Evolutionary conservation across 2,329 filamentous ascomycete species (phyloP).

Genomic region (Monosporascus sp.): DNA sequence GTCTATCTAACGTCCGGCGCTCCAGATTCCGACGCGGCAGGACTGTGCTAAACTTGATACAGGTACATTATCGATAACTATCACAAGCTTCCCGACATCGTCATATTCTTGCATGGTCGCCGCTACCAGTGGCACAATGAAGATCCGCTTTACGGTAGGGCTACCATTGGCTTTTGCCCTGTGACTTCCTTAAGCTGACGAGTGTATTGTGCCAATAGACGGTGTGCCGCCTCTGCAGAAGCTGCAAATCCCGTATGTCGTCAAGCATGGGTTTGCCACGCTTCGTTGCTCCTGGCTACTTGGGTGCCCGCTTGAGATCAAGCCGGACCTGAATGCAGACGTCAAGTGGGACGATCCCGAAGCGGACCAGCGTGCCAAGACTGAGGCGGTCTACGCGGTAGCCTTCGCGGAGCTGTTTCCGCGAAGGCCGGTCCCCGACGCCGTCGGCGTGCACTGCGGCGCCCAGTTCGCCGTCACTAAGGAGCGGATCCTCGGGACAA

Average conservation of each 20-base stretch:
- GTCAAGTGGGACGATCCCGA: constrained; percentile 8
- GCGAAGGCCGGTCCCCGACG: constrained; percentile 26
- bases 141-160: constrained; percentile 30
- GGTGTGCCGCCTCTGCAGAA: constrained; percentile 33
- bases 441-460: constrained; percentile 42
- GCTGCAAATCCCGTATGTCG: constrained; percentile 35
- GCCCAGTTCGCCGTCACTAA: constrained; percentile 48
- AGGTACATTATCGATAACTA: constrained; percentile 27
- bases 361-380: constrained; percentile 34
- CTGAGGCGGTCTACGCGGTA: constrained; percentile 15
- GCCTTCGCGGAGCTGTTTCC: constrained; percentile 19
- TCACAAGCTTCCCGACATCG: constrained; percentile 21
- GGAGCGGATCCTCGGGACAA: constrained; percentile 35
- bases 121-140: constrained; percentile 30
- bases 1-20: constrained; percentile 25
- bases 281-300: constrained; percentile 43
- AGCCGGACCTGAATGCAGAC: constrained; percentile 5
- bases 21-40: constrained; percentile 2
- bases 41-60: constrained; percentile 1
- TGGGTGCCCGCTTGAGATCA: constrained; percentile 32
- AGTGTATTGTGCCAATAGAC: neutral
- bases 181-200: neutral
- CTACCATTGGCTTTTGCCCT: neutral
- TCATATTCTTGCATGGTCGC: constrained; percentile 27
- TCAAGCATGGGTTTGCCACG: constrained; percentile 42